phyloP scores from a whole-genome alignment of 257 asterid genomes.

The Linaria vulgaris region DNA sequence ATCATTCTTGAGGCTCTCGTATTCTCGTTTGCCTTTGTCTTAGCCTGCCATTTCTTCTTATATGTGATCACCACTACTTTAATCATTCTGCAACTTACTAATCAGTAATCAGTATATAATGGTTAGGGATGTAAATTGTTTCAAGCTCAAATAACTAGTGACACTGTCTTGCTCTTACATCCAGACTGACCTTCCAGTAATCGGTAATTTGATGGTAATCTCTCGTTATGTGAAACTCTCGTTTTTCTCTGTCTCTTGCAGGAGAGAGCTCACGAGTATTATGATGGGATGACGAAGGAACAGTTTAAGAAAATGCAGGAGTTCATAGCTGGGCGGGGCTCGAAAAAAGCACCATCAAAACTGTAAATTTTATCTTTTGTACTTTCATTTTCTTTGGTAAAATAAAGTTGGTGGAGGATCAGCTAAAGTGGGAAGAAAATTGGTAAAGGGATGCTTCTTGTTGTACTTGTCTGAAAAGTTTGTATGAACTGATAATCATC shows the following conservation, averaged over 20 bases:
- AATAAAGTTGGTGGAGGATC: slow-evolving; percentile 27
- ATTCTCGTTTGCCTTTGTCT: not conserved
- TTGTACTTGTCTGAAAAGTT: not conserved
- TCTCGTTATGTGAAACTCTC: no score
- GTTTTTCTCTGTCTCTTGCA: slow-evolving; percentile 26
- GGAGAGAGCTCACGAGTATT: slow-evolving; percentile 88
- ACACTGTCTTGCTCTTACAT: no score
- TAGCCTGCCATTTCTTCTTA: not conserved
- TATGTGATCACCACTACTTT: no score
- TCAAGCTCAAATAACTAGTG: no score
- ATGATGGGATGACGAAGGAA: slow-evolving; percentile 80
- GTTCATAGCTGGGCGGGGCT: slow-evolving; percentile 68
- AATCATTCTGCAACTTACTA: no score
- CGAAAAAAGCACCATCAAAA: slow-evolving; percentile 66
- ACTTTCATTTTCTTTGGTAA: not conserved
- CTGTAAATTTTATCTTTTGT: slow-evolving; percentile 33
- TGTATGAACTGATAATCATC: not conserved
- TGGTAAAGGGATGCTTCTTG: slow-evolving; percentile 3
- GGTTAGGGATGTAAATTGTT: no score
- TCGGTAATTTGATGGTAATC: no score
- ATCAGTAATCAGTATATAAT: no score
- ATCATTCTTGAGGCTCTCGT: no score
- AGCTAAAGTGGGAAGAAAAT: slow-evolving; percentile 6
- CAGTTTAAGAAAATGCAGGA: slow-evolving; percentile 95
- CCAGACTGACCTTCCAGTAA: no score